Evolutionary conservation across 148 eudicot genomes (phyloP), one percentile per base, ranked within the genome.

Genomic region (Selenicereus undatus): DNA sequence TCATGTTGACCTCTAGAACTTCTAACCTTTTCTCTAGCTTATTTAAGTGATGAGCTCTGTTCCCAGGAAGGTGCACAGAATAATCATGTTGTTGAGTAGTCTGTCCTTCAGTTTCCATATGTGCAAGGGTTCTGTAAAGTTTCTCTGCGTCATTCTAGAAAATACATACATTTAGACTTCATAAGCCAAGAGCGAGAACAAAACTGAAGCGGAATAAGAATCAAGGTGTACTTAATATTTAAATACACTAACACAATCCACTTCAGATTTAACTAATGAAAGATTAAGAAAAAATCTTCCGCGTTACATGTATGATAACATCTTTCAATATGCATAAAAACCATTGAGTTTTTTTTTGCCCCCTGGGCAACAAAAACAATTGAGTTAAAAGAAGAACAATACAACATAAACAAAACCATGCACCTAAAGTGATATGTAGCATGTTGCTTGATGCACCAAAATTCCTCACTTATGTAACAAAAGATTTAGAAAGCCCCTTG

Each of bases 1-100:
- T 87, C 82, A 90, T 81, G 75, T 82, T 87, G 54, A 85, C 89
- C 88, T 93, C 92, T 73, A 87, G 79, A 86, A 80, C 87, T 79
- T 88, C 92, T 39, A 93, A 90, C 87, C 76, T 93, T 87, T 90
- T 93, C 86, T 91, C 97, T 75, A 88, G 84, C 43, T 85, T 85
- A 86, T 87, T 93, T 78, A 86, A 36, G 73, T 75, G 81, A 83
- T 86, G 88, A 82, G 80, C 90, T 84, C 79, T 90, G 77, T 78
- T 83, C 62, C 86, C 85, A 86, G 86, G 90, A 48, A 91, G 77
- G 51, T 92, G 93, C 75, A 87, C 74, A 76, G 83, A 85, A 73
- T 94, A 89, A 76, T 76, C 43, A 69, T 76, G 74, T 74, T 80
- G 81, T 78, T 88, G 86, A 77, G 71, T 82, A 81, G 84, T 76